Conservation (phyloP, 768 basidiomycete genomes). For the Pulveroboletus sp. region DNA sequence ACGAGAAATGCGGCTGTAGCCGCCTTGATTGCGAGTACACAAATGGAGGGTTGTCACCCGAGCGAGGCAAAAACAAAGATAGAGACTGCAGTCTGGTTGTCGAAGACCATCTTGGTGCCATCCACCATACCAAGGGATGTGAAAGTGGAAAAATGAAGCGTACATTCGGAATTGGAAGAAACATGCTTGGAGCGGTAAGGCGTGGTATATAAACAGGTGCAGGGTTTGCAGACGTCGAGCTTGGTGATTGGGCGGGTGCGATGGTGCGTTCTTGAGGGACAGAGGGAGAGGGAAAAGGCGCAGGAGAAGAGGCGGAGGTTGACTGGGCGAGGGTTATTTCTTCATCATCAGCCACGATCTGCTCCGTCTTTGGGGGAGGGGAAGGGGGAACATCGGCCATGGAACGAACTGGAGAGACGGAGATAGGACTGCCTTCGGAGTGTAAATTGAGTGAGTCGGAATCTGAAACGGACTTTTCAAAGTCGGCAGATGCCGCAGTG, state of each 20-base stretch:
- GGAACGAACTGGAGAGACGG: background rate
- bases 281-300: conserved; percentile 38
- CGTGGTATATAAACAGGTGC: conserved; percentile 58
- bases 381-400: conserved; percentile 9
- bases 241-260: conserved; percentile 39
- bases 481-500: background rate
- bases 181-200: conserved; percentile 73
- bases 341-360: conserved; percentile 40
- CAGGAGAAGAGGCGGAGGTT: conserved; percentile 28
- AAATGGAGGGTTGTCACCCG: background rate
- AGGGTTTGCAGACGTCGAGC: conserved; percentile 7
- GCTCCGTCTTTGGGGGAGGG: conserved; percentile 8
- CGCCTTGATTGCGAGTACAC: background rate
- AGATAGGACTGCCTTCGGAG: conserved; percentile 10
- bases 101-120: conserved; percentile 39
- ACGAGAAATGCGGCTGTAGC: conserved; percentile 2
- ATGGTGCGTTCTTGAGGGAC: conserved; percentile 38
- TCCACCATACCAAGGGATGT: conserved; percentile 59
- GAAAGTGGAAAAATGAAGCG: conserved; percentile 48
- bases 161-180: conserved; percentile 88
- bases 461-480: conserved; percentile 9
- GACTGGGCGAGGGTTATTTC: conserved; percentile 42
- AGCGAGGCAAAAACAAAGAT: conserved; percentile 33
- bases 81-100: conserved; percentile 31
- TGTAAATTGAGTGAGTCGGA: conserved; percentile 11